Base-by-base conservation (phyloP, 1,284 basidiomycete species). In the Leccinum fallax region DNA sequence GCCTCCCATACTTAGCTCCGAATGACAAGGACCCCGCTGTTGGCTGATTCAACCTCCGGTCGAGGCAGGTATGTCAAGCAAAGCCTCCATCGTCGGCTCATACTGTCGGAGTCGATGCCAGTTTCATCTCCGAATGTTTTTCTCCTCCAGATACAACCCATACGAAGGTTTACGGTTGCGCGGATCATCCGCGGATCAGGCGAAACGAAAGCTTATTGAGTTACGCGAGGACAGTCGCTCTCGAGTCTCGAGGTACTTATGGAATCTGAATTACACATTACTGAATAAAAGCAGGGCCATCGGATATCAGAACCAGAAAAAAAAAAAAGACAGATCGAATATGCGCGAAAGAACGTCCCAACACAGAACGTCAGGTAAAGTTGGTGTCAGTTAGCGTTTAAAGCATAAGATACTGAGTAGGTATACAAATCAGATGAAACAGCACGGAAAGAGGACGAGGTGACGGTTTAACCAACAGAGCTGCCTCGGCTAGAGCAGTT, bases 401-500 rank as follows among this genome's bases (percentile, higher is more conserved):
- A 70, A 53, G 53, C 66, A 76, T 76, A 76, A 76, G 43, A 68
- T 66, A 65, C 26, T 28, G 54, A 61, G 62, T 76, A 69, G n/a
- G 64, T 70, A 72, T 76, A 68, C 66, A 75, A 67, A 49, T 59
- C 68, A 61, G 67, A 72, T 72, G 53, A 68, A 68, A 65, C 67
- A 64, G 49, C 57, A 34, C n/a, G 34, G 55, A 58, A 56, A 68
- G 55, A 38, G 38, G 36, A 53, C 10, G 38, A 55, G 16, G 57
- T 53, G 55, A 30, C 53, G 59, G 59, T 66, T 60, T 61, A 52
- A 61, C 30, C 55, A 36, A 63, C 34, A 52, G 40, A 48, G 16
- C 36, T 43, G 40, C 21, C 43, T 53, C 58, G 48, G 48, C 53
- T 52, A 51, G 36, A 16, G 32, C 19, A 36, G 38, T 30, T 48